Conservation (phyloP, 163 green algal species). For the Chloromonas sp. region DNA sequence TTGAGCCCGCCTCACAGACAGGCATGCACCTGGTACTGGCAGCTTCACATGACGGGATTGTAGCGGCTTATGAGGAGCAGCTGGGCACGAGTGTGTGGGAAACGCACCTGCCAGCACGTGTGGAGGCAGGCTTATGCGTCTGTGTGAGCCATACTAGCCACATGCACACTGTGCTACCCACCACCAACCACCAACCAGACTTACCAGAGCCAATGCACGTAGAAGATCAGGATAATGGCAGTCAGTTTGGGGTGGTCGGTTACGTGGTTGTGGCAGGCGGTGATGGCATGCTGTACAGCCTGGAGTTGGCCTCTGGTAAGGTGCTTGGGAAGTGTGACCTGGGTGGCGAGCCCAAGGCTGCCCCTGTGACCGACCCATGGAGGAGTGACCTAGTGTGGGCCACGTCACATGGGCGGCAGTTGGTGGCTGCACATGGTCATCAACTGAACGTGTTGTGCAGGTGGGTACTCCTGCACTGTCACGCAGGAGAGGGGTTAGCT, state of each 20-base stretch:
- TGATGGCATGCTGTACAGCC: background rate
- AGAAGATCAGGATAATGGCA: too few relatives aligned
- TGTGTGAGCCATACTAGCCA: background rate
- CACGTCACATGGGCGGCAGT: conserved; percentile 1
- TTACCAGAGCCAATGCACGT: too few relatives aligned
- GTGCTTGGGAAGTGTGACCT: background rate
- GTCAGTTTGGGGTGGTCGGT: background rate
- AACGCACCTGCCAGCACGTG: background rate
- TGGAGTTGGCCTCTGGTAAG: background rate
- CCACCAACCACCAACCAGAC: too few relatives aligned
- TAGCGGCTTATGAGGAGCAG: background rate
- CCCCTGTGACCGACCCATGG: conserved; percentile 1
- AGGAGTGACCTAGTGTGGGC: background rate
- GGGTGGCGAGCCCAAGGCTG: conserved; percentile 4
- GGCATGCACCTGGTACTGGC: background rate
- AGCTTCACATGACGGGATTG: background rate
- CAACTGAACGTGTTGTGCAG: background rate
- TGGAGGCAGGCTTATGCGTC: background rate
- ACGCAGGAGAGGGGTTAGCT: too few relatives aligned
- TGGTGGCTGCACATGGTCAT: background rate
- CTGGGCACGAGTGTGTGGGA: background rate
- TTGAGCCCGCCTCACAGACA: background rate
- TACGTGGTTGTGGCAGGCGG: background rate
- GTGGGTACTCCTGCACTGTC: background rate
- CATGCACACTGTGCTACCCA: too few relatives aligned